A percentile compares a stretch with the other conserved stretches of the same genome.
Evolutionary conservation across 106 monocot genomes (phyloP).

Genomic region (Cymbidium sinense): DNA sequence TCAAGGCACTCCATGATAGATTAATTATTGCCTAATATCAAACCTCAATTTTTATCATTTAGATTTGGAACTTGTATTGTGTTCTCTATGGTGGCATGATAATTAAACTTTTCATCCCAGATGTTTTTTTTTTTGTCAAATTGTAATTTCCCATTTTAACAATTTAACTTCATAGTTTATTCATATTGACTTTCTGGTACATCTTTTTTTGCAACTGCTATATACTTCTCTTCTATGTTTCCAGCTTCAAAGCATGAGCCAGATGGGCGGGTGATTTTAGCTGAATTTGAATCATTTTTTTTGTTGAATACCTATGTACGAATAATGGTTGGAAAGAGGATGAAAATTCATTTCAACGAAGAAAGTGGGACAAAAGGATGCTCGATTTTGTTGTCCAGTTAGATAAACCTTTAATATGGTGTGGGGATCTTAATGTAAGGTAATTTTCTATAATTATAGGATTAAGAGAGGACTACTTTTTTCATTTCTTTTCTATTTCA

Average conservation of each 20-base stretch:
- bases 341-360: constrained; percentile 83
- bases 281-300: constrained; percentile 83
- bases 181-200: not conserved
- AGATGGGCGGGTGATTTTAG: constrained; percentile 95
- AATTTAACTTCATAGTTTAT: not conserved
- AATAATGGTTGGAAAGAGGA: constrained; percentile 99
- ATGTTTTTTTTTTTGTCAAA: not conserved
- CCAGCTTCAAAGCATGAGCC: constrained; percentile 89
- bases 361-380: constrained; percentile 98
- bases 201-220: not conserved
- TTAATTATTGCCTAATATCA: not conserved
- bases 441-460: constrained; percentile 17
- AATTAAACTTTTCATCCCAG: not conserved
- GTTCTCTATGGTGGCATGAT: not conserved
- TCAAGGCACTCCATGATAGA: not conserved
- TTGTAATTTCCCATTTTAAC: not conserved
- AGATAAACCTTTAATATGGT: constrained; percentile 92
- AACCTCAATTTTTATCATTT: not conserved
- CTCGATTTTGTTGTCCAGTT: constrained; percentile 73
- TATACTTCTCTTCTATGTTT: constrained; percentile 18
- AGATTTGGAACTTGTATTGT: not conserved
- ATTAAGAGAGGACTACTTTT: not conserved
- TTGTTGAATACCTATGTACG: constrained; percentile 81
- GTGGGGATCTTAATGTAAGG: constrained; percentile 97
- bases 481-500: not conserved